A percentile compares a stretch with the other conserved stretches of the same genome.
phyloP scores from a whole-genome alignment of 164 flowering plant genomes.

The Akebia trifoliata region DNA sequence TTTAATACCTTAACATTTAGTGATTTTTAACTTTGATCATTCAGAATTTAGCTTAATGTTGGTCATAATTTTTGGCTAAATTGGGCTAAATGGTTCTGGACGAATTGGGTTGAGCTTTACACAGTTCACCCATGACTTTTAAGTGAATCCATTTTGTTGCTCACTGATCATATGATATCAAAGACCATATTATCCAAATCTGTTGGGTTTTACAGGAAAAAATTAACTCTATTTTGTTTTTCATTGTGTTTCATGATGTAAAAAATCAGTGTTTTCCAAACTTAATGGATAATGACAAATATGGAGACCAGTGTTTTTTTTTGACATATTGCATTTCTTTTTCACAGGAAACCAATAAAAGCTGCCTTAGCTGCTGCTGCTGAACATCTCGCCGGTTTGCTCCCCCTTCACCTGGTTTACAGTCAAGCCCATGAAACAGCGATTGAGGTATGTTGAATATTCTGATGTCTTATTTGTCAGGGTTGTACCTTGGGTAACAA shows the following conservation, averaged over 20 bases:
- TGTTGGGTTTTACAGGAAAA: too few species aligned
- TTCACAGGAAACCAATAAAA: slow-evolving; percentile 79
- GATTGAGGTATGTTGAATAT: slow-evolving; percentile 56
- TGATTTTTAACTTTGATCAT: background rate
- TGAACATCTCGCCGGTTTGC: slow-evolving; percentile 94
- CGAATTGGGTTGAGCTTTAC: background rate
- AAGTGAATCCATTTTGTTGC: too few species aligned
- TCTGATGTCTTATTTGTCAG: background rate
- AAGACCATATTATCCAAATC: too few species aligned
- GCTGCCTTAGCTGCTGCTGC: slow-evolving; percentile 91
- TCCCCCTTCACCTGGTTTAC: slow-evolving; percentile 92
- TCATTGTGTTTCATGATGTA: too few species aligned
- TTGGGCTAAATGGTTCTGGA: background rate
- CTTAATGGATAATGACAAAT: background rate
- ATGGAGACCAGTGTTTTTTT: background rate
- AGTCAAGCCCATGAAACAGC: slow-evolving; percentile 97
- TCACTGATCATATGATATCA: too few species aligned
- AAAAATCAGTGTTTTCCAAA: too few species aligned
- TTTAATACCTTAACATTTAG: background rate
- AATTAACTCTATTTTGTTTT: too few species aligned
- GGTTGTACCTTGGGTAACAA: background rate
- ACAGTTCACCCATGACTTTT: too few species aligned
- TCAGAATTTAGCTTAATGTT: background rate
- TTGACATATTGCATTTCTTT: slow-evolving; percentile 7
- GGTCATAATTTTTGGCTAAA: background rate